Evolutionary conservation across 768 basidiomycete species (phyloP).

Genomic region (Termitomyces sp.): DNA sequence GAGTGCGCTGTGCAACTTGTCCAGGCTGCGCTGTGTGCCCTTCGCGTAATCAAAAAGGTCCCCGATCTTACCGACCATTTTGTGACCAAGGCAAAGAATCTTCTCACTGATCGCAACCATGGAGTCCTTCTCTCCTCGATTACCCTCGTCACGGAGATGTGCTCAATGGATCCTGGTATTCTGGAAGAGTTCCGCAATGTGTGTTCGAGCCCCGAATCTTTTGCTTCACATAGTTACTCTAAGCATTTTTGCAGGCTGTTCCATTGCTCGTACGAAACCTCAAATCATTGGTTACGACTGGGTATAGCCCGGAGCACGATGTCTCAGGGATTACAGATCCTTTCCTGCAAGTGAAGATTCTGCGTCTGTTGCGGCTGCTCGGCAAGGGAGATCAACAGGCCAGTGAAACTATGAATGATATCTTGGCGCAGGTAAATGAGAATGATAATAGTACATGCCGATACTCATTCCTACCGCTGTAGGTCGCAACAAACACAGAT

Average conservation of each 20-base stretch:
- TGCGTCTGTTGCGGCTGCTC: conserved; percentile 85
- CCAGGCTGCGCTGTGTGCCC: conserved; percentile 92
- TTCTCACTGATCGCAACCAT: conserved; percentile 94
- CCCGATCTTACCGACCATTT: conserved; percentile 96
- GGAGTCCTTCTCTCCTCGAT: conserved; percentile 94
- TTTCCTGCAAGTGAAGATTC: conserved; percentile 90
- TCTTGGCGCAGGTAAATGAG: conserved; percentile 77
- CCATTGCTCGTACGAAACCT: conserved; percentile 92
- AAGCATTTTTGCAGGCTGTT: conserved; percentile 59
- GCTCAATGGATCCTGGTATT: conserved; percentile 68
- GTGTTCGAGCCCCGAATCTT: conserved; percentile 22
- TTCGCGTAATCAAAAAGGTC: conserved; percentile 92
- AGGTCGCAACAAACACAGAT: conserved; percentile 99
- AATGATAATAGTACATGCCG: not conserved
- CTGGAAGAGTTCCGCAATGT: conserved; percentile 91
- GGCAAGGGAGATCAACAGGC: conserved; percentile 83
- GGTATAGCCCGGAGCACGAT: conserved; percentile 98
- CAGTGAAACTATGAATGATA: conserved; percentile 98
- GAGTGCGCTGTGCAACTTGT: conserved; percentile 5
- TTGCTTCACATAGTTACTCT: not conserved
- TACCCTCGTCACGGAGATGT: conserved; percentile 95
- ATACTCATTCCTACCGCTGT: not conserved
- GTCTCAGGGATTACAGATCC: conserved; percentile 99
- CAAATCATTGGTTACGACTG: conserved; percentile 92
- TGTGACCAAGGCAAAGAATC: conserved; percentile 79